Evolutionary conservation across 257 asterid genomes (phyloP).

Genomic region (Capsicum baccatum): DNA sequence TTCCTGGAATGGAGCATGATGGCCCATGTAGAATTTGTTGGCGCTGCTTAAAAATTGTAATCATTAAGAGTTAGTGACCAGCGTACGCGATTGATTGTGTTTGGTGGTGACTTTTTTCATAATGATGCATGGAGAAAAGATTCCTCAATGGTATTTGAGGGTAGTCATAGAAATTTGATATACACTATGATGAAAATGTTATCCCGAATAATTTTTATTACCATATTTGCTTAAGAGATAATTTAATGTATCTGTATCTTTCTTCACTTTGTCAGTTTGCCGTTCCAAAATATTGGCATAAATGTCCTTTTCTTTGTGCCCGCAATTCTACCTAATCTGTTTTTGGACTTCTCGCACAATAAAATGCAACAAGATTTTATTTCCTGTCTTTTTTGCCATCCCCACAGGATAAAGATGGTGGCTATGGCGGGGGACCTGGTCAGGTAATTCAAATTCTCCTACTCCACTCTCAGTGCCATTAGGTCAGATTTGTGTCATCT

Average conservation of each 20-base stretch:
- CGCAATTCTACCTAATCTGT: neutral
- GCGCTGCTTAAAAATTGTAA: neutral
- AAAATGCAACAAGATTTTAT: constrained; percentile 7
- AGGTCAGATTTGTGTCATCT: constrained; percentile 15
- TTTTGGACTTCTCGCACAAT: neutral
- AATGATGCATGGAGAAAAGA: constrained; percentile 15
- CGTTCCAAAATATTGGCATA: neutral
- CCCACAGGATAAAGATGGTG: constrained; percentile 83
- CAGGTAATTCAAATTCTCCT: constrained; percentile 61
- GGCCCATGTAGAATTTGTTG: too few relatives aligned
- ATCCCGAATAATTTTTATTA: constrained; percentile 2
- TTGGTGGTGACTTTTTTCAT: neutral
- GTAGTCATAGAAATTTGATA: neutral
- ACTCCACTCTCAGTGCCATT: neutral
- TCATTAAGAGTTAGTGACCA: neutral
- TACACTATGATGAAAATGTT: neutral
- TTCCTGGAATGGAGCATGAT: too few relatives aligned
- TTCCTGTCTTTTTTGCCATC: constrained; percentile 31
- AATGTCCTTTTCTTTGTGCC: neutral
- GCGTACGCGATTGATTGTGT: neutral
- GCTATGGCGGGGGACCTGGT: constrained; percentile 99
- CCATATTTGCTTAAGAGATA: neutral
- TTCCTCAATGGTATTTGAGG: neutral
- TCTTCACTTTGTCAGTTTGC: neutral
- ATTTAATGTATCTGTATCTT: neutral